A percentile compares a stretch with the other conserved stretches of the same genome.
Conservation (phyloP, 2,329 filamentous ascomycete genomes). For the Verticillium nonalfalfae region DNA sequence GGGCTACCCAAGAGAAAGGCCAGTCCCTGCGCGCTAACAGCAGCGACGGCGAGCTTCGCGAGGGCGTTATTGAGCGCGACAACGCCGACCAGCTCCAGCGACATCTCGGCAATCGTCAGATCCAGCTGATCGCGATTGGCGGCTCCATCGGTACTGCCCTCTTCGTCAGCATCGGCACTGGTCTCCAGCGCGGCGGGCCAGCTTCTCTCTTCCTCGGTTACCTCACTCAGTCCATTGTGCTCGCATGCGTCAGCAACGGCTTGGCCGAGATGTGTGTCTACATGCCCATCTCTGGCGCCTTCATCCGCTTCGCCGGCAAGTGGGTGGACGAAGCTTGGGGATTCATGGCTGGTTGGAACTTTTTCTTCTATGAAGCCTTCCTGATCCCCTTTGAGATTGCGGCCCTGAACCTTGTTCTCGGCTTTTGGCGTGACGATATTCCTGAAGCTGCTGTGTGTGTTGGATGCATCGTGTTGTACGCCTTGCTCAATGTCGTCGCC, state of each 20-base stretch:
- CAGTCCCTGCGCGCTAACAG: not conserved
- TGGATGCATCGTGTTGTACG: constrained; percentile 10
- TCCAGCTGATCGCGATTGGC: constrained; percentile 53
- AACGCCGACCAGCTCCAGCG: constrained; percentile 19
- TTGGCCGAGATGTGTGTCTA: constrained; percentile 59
- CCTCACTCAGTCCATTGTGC: constrained; percentile 44
- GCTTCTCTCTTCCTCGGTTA: constrained; percentile 53
- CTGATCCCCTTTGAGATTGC: constrained; percentile 37
- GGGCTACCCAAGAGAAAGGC: not conserved
- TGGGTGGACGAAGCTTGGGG: constrained; percentile 62
- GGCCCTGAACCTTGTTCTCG: constrained; percentile 25
- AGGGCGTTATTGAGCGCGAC: constrained; percentile 1
- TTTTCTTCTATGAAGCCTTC: constrained; percentile 37
- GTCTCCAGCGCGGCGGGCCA: constrained; percentile 36
- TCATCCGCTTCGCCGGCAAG: constrained; percentile 57
- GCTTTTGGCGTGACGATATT: constrained; percentile 9
- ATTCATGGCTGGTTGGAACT: constrained; percentile 43
- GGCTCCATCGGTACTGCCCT: constrained; percentile 52
- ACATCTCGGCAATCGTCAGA: constrained; percentile 45
- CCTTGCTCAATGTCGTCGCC: constrained; percentile 22
- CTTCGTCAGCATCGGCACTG: constrained; percentile 56
- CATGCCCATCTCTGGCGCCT: constrained; percentile 57
- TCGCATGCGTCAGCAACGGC: constrained; percentile 58
- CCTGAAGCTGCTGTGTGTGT: constrained; percentile 8
- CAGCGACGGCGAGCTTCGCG: not conserved